Percentiles rank a stretch among this genome's conserved stretches.
Conservation (phyloP, 441 rosid genomes). For the Viola pubescens region DNA sequence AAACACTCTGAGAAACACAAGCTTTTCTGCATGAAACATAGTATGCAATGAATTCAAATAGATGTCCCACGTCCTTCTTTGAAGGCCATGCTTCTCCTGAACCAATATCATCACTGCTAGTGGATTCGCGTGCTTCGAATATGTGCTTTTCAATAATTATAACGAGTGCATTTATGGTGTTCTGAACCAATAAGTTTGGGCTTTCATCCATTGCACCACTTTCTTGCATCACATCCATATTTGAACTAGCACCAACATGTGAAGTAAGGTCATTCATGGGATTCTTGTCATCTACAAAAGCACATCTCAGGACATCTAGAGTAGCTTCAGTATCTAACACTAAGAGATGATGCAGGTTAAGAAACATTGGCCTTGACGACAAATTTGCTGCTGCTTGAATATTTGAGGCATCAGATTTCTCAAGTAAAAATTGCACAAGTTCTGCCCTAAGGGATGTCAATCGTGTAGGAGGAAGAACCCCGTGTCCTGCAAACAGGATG, state of each 20-base stretch:
- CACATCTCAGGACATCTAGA: slow-evolving; percentile 81
- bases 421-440: slow-evolving; percentile 76
- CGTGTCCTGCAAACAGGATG: slow-evolving; percentile 66
- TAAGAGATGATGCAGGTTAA: slow-evolving; percentile 73
- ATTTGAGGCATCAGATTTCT: slow-evolving; percentile 47
- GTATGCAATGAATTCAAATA: slow-evolving; percentile 73
- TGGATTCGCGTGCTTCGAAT: slow-evolving; percentile 33
- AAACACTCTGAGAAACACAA: slow-evolving; percentile 53
- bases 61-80: slow-evolving; percentile 51
- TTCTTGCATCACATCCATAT: slow-evolving; percentile 35
- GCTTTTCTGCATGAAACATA: slow-evolving; percentile 64
- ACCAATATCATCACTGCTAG: slow-evolving; percentile 31
- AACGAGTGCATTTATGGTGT: slow-evolving; percentile 58
- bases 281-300: slow-evolving; percentile 51
- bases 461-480: slow-evolving; percentile 56
- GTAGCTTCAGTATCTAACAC: slow-evolving; percentile 94
- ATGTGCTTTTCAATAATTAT: slow-evolving; percentile 40
- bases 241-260: slow-evolving; percentile 32
- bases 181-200: slow-evolving; percentile 49
- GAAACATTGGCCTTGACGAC: slow-evolving; percentile 36
- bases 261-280: slow-evolving; percentile 24
- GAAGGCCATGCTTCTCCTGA: slow-evolving; percentile 64
- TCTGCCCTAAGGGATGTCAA: slow-evolving; percentile 76
- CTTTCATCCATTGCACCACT: slow-evolving; percentile 30
- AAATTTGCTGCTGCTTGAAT: slow-evolving; percentile 28